Conservation (phyloP, 345 rosid species). For the Salix purpurea region DNA sequence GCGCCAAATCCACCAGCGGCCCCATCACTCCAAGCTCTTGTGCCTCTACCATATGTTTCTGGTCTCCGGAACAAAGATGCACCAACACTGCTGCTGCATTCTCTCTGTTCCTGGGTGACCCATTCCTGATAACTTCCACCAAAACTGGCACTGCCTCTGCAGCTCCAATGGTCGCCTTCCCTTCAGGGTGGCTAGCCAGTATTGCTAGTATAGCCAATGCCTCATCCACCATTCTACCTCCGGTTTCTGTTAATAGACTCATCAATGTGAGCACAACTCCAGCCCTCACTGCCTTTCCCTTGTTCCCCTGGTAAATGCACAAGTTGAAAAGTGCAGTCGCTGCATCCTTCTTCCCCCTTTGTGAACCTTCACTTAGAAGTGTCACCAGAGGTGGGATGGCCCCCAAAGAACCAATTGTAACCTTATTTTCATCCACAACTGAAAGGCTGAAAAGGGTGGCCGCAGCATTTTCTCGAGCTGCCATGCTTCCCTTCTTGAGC, state of each 20-base stretch:
- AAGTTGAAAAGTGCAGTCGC: slow-evolving; percentile 96
- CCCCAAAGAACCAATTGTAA: slow-evolving; percentile 76
- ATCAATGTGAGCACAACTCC: slow-evolving; percentile 46
- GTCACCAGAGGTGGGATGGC: slow-evolving; percentile 88
- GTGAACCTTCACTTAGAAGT: slow-evolving; percentile 81
- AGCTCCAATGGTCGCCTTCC: slow-evolving; percentile 40
- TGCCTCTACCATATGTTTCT: slow-evolving; percentile 62
- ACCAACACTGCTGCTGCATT: slow-evolving; percentile 41
- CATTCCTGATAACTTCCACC: slow-evolving; percentile 33
- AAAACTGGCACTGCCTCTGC: slow-evolving; percentile 40
- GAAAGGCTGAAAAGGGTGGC: slow-evolving; percentile 98
- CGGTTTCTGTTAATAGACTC: slow-evolving; percentile 35
- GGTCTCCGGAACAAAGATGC: slow-evolving; percentile 82
- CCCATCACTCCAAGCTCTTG: slow-evolving; percentile 75
- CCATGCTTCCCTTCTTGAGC: slow-evolving; percentile 97
- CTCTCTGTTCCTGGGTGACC: slow-evolving; percentile 43
- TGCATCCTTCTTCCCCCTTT: slow-evolving; percentile 95
- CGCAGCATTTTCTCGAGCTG: slow-evolving; percentile 97
- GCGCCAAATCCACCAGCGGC: slow-evolving; percentile 68
- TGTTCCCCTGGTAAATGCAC: slow-evolving; percentile 97
- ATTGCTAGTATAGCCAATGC: slow-evolving; percentile 42
- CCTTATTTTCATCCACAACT: slow-evolving; percentile 87
- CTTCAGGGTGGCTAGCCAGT: slow-evolving; percentile 43
- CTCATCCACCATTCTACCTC: slow-evolving; percentile 50
- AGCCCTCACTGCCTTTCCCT: slow-evolving; percentile 92